phyloP scores from a whole-genome alignment of 2,329 filamentous ascomycete species.

The Byssothecium circinans region DNA sequence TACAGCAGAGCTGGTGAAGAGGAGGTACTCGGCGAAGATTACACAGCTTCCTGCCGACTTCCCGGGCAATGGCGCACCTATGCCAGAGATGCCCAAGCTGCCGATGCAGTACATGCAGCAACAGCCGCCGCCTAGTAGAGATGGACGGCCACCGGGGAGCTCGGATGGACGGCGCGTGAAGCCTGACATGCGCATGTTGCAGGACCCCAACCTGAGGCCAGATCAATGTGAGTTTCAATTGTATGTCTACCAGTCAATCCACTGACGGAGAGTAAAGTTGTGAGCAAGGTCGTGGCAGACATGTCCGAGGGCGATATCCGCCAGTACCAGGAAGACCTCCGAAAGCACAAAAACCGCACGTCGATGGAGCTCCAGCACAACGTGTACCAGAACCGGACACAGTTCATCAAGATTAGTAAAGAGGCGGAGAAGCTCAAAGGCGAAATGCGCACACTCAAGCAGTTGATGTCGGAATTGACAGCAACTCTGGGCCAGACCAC shows the following conservation, averaged over 20 bases:
- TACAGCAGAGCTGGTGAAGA: slow-evolving; percentile 84
- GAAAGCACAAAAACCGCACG: slow-evolving; percentile 75
- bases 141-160: slow-evolving; percentile 50
- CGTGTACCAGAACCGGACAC: slow-evolving; percentile 93
- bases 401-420: slow-evolving; percentile 99
- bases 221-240: slow-evolving; percentile 67
- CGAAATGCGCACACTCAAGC: slow-evolving; percentile 89
- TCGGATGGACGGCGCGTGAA: slow-evolving; percentile 60
- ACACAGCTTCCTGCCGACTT: slow-evolving; percentile 74
- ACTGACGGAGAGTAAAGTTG: slow-evolving; percentile 48
- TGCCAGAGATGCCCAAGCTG: slow-evolving; percentile 63
- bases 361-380: slow-evolving; percentile 88
- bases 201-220: slow-evolving; percentile 75
- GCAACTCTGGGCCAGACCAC: slow-evolving; percentile 51
- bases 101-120: slow-evolving; percentile 62
- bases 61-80: slow-evolving; percentile 62
- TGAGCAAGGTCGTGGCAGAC: slow-evolving; percentile 73
- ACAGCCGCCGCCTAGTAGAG: slow-evolving; percentile 48
- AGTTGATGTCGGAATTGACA: slow-evolving; percentile 88
- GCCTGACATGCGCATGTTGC: slow-evolving; percentile 75
- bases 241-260: no score
- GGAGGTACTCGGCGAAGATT: slow-evolving; percentile 91
- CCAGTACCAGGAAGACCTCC: slow-evolving; percentile 75
- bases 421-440: slow-evolving; percentile 96
- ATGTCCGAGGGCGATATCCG: slow-evolving; percentile 85